Conservation (phyloP, 2,329 filamentous ascomycete species). For the Fusarium nygamai region DNA sequence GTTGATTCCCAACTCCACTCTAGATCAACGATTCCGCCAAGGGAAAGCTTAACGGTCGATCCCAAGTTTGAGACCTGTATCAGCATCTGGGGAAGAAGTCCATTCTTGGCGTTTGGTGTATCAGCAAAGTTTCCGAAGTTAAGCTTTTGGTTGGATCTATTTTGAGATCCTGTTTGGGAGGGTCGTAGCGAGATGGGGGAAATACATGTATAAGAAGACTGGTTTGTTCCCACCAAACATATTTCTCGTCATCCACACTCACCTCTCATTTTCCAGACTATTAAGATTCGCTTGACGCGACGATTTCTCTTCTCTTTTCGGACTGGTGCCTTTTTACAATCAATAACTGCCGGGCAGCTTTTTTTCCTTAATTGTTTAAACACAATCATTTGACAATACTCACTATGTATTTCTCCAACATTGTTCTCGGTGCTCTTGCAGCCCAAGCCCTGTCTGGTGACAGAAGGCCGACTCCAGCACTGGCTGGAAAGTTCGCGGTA, state of each 20-base stretch:
- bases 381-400: background rate
- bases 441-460: slow-evolving; percentile 14
- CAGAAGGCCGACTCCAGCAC: background rate
- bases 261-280: background rate
- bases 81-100: background rate
- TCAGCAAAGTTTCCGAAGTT: background rate
- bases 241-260: background rate
- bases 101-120: slow-evolving; percentile 14
- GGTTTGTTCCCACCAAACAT: background rate
- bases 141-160: slow-evolving; percentile 15
- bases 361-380: background rate
- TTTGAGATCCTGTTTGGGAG: background rate
- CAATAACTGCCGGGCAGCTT: slow-evolving; percentile 11
- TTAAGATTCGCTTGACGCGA: slow-evolving; percentile 19
- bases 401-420: slow-evolving; percentile 21
- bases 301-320: background rate
- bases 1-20: background rate
- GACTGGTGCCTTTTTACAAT: background rate
- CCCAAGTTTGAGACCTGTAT: background rate
- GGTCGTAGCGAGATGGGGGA: too few relatives aligned
- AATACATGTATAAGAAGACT: slow-evolving; percentile 11
- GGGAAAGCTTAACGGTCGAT: slow-evolving; percentile 19
- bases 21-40: background rate
- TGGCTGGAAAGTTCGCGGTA: slow-evolving; percentile 12
- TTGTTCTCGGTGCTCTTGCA: slow-evolving; percentile 15